These are phyloP conservation scores for Vitis labrusca DNA, from an alignment of 164 flowering plant species.

Conservation along the genomic window DNA sequence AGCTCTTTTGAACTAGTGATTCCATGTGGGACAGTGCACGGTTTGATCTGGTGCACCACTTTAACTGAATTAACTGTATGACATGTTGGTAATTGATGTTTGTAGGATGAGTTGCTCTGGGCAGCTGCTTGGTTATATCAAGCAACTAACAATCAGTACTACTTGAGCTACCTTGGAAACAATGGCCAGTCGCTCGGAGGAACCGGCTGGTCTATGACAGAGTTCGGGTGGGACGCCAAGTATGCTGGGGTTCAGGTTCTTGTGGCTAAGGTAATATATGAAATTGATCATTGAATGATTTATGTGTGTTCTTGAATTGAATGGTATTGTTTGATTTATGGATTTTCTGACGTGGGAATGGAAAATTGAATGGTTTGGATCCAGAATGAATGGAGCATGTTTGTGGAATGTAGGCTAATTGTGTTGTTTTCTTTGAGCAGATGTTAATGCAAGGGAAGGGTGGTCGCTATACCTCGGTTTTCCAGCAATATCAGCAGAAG, in stretches of 20 bases:
- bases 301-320: too few relatives aligned
- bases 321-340: too few relatives aligned
- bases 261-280: slow-evolving; percentile 65
- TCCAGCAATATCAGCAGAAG: slow-evolving; percentile 63
- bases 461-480: slow-evolving; percentile 45
- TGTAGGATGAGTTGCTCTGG: slow-evolving; percentile 93
- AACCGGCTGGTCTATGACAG: slow-evolving; percentile 93
- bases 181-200: slow-evolving; percentile 89
- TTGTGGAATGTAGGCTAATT: too few relatives aligned
- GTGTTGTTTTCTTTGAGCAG: slow-evolving; percentile 30
- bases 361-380: too few relatives aligned
- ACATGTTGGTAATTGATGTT: not conserved
- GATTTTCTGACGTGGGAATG: too few relatives aligned
- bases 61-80: not conserved
- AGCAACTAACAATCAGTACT: slow-evolving; percentile 65
- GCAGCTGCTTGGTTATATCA: slow-evolving; percentile 88
- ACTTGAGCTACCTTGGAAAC: slow-evolving; percentile 61
- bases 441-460: slow-evolving; percentile 84
- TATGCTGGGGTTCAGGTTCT: slow-evolving; percentile 94
- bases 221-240: slow-evolving; percentile 96
- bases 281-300: not conserved
- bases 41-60: too few relatives aligned
- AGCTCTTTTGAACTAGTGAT: not conserved
- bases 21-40: too few relatives aligned
- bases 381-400: too few relatives aligned